phyloP scores from a whole-genome alignment of 139 green algal genomes.

The Pleodorina starrii region DNA sequence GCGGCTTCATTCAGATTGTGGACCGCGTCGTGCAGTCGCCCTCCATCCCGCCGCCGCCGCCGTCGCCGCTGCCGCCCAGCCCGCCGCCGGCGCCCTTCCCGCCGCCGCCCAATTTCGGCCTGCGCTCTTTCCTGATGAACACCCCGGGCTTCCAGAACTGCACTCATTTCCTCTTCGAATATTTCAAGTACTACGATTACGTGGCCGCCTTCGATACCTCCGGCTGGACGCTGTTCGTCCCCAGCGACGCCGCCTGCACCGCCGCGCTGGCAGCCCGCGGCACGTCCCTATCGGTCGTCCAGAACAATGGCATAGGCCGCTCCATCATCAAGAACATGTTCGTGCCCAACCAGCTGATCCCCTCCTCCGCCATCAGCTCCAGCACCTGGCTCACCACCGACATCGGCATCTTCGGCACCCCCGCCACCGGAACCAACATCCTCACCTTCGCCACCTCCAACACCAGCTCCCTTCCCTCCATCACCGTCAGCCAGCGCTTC shows the following conservation, averaged over 20 bases:
- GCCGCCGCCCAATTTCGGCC: slow-evolving; percentile 7
- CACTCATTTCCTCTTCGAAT: not conserved
- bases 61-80: slow-evolving; percentile 25
- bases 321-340: slow-evolving; percentile 37
- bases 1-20: slow-evolving; percentile 21
- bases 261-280: not conserved
- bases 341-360: not conserved
- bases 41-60: slow-evolving; percentile 18
- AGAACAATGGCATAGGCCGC: not conserved
- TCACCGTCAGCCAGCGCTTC: not conserved
- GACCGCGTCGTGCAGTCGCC: slow-evolving; percentile 45
- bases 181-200: slow-evolving; percentile 12
- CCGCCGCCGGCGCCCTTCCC: slow-evolving; percentile 26
- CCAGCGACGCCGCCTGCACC: slow-evolving; percentile 18
- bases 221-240: slow-evolving; percentile 39
- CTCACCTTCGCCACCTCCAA: slow-evolving; percentile 16
- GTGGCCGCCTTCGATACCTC: not conserved
- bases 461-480: not conserved
- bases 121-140: not conserved
- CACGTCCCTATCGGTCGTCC: no score
- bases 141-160: not conserved
- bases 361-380: not conserved
- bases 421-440: not conserved
- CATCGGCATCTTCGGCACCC: not conserved
- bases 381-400: not conserved